These are phyloP conservation scores for Saccharomycopsis fermentans DNA, from an alignment of 805 yeast genomes.

Conservation along the genomic window DNA sequence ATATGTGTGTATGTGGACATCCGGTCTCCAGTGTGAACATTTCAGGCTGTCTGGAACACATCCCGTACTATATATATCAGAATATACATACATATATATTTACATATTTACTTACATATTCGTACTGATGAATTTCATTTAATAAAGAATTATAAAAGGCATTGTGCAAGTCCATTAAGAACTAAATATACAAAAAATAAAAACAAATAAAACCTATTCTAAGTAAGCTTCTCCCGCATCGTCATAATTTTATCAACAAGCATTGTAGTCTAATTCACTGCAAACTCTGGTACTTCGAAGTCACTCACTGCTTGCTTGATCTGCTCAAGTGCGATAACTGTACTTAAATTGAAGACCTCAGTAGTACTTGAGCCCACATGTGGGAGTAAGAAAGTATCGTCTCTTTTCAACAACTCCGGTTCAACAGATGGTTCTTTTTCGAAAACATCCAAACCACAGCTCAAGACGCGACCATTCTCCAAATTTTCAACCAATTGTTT, in stretches of 20 bases:
- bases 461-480: slow-evolving; percentile 35
- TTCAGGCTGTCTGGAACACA: no score
- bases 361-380: slow-evolving; percentile 52
- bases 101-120: no score
- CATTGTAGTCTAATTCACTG: background rate
- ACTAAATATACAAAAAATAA: background rate
- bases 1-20: no score
- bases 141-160: no score
- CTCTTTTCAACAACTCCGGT: slow-evolving; percentile 22
- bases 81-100: no score
- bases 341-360: slow-evolving; percentile 35
- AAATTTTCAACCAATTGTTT: slow-evolving; percentile 35
- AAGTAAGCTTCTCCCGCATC: no score
- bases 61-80: no score
- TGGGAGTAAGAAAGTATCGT: slow-evolving; percentile 46
- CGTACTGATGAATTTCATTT: no score
- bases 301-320: slow-evolving; percentile 33
- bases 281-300: slow-evolving; percentile 14
- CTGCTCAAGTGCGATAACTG: slow-evolving; percentile 35
- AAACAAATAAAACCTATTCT: no score
- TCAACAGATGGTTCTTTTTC: slow-evolving; percentile 42
- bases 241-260: no score
- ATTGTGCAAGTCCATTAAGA: background rate
- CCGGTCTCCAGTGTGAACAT: no score
- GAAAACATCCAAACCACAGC: slow-evolving; percentile 53